Base-by-base conservation (phyloP, 306 rosid genomes). In the Medicago arabica region DNA sequence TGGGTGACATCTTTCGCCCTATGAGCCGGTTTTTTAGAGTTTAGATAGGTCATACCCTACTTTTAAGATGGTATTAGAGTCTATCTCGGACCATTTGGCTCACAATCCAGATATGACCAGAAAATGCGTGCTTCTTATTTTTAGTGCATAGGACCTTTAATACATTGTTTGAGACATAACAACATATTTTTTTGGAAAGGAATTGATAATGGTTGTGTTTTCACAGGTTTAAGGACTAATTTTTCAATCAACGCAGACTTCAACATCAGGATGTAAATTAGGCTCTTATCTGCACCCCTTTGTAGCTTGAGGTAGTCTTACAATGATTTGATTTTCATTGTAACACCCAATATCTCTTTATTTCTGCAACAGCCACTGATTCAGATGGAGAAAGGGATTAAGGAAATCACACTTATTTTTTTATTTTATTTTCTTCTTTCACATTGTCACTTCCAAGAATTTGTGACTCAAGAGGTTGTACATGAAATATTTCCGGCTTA, bases 201-300 rank as follows among this genome's bases (percentile, higher is more conserved):
- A 28, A 28, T 28, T 28, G 31, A 28, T 28, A 28, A 28, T 28
- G 31, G 31, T 10, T 50, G 57, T 7, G 21, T n/a, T 28, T 38
- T 80, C 18, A 39, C 85, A 84, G 87, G 72, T 69, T 80, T 80
- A 46, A 16, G 38, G 61, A 61, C 67, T 9, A 19, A 15, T 40
- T 54, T 66, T 62, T 62, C 55, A 9, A 67, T 77, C 39, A 62
- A 53, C 28, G 23, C 46, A 55, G 9, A 59, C 40, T 73, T 58
- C 67, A 19, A 58, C 67, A 19, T 70, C 36, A 58, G 36, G 62
- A 75, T 39, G 70, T 55, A 74, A 60, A 16, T 75, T 63, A 34
- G 46, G 39, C n/a, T 8, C 39, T 47, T 53, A 14, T 54, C 38
- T 44, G 21, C 36, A 60, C 59, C 78, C 68, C 47, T 67, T 58